Evolutionary conservation across 371 early-diverging fungal genomes (phyloP), one percentile per base, ranked within the genome.

Genomic region (Syncephalastrum racemosum): DNA sequence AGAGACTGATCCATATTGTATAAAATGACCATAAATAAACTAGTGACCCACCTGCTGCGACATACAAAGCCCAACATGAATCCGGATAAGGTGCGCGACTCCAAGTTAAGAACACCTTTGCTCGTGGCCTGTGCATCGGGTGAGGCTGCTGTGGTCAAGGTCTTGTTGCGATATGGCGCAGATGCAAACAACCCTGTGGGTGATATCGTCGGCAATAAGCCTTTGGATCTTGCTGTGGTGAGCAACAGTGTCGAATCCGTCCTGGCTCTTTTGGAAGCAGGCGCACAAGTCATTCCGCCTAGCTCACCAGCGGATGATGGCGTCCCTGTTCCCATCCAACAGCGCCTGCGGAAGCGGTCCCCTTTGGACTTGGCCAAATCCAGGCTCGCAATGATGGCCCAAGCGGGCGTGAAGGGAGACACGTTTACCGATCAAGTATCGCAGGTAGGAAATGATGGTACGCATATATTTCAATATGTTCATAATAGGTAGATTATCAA

Each of bases 81-180:
- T 39, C 79, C 75, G 23, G 79, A 79, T 50, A 25, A 66, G 43
- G 67, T 79, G 40, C 67, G 79, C 47, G 79, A 79, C 48, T 63
- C 67, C 13, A 79, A 75, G 59, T 36, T 79, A 39, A 58, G 79
- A 39, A 79, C 73, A 6, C 79, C 79, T 25, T 53, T 79, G 2
- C 57, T 79, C 1, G 65, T 79, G 40, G 79, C 79, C 2, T 71
- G 79, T 58, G 75, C 75, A n/a, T 69, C 66, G 45, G 79, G 79
- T 18, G 60, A 73, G 36, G 67, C 75, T 22, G 75, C 61, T 8
- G 56, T 79, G 4, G 73, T 73, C 8, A 53, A 62, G 24, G 45
- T 59, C 15, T 42, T 79, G 19, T 58, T 79, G 22, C 46, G 59
- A 10, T 71, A 49, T 42, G 79, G 79, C 7, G 73, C 79, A 10